Conservation (phyloP, 2,329 filamentous ascomycete species). For the Microcyclospora pomicola region DNA sequence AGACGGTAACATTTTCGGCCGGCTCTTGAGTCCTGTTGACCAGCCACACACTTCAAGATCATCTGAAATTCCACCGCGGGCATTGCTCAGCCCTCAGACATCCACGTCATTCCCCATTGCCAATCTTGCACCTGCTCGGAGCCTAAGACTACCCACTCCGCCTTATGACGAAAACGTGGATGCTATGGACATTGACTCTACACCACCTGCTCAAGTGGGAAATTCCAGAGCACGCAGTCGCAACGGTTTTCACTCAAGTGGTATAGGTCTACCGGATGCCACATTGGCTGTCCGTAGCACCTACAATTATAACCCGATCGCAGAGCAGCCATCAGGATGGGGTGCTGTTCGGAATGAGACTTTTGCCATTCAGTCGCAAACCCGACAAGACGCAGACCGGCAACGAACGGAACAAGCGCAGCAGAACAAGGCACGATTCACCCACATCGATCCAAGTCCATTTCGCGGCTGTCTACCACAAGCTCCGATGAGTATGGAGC, state of each 20-base stretch:
- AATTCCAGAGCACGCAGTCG: too few relatives aligned
- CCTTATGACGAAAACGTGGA: constrained; percentile 28
- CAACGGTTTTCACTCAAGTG: too few relatives aligned
- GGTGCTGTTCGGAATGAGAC: constrained; percentile 12
- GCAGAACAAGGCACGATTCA: constrained; percentile 7
- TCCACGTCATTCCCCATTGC: constrained; percentile 23
- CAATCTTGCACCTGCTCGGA: constrained; percentile 17
- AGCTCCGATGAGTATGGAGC: constrained; percentile 53
- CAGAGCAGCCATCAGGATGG: constrained; percentile 8
- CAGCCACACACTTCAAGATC: constrained; percentile 9
- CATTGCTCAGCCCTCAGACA: too few relatives aligned
- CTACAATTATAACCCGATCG: constrained; percentile 23
- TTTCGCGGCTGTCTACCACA: constrained; percentile 60
- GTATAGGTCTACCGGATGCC: too few relatives aligned
- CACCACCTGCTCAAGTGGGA: constrained; percentile 1
- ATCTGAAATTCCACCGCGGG: too few relatives aligned
- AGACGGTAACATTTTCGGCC: constrained; percentile 16
- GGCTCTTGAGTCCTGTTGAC: constrained; percentile 12
- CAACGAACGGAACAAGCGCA: constrained; percentile 4
- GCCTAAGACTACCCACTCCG: constrained; percentile 6
- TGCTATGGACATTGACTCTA: constrained; percentile 61
- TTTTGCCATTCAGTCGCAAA: constrained; percentile 9
- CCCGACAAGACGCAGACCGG: constrained; percentile 9
- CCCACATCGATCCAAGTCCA: constrained; percentile 30
- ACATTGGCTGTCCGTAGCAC: constrained; percentile 23